Evolutionary conservation across 495 filamentous ascomycete genomes (phyloP), one percentile per base, ranked within the genome.

Genomic region (Xylaria curta): DNA sequence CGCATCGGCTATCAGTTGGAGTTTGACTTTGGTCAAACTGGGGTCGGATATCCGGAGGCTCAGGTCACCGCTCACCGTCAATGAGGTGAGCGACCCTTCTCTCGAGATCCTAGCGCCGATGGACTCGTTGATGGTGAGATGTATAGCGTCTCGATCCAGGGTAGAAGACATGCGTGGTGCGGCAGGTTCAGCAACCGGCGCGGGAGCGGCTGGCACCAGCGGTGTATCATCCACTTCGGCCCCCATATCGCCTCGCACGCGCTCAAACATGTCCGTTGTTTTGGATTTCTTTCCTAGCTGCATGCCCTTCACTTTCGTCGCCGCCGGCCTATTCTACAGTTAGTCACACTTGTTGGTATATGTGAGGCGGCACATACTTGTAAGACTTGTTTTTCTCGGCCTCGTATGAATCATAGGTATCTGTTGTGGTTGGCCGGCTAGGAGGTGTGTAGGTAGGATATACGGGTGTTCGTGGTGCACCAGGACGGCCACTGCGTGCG

Each of bases 251-350:
- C 92, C 91, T 74, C 93, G 89, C n/a, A 99, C 94, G 74, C 92
- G 91, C 80, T 98, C 95, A 76, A 97, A 98, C 87, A 98, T 97
- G 82, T 96, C 93, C 17, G 93, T 96, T 38, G 92, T 93, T 85
- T 97, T 97, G 44, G 93, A 97, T 83, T 98, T 98, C 87, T 97
- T 97, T 81, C 96, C 97, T 49, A 99, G 83, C 81, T 98, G 95
- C 96, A 99, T 98, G 64, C 96, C 96, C 83, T 99, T 99, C 70
- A 94, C 94, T 79, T 95, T 94, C 46, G 90, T 88, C 36, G 92
- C 89, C 59, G 90, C 79, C 42, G 85, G 81, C 76, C 84, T 82
- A 66, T 19, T n/a, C 21, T n/a, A 44, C 19, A 12, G 74, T 81
- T 67, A 81, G 79, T 63, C 42, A 53, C 24, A 36, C 58, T 58